These are phyloP conservation scores for Theileria orientalis DNA, from an alignment of 169 alveolate genomes.

Conservation along the genomic window DNA sequence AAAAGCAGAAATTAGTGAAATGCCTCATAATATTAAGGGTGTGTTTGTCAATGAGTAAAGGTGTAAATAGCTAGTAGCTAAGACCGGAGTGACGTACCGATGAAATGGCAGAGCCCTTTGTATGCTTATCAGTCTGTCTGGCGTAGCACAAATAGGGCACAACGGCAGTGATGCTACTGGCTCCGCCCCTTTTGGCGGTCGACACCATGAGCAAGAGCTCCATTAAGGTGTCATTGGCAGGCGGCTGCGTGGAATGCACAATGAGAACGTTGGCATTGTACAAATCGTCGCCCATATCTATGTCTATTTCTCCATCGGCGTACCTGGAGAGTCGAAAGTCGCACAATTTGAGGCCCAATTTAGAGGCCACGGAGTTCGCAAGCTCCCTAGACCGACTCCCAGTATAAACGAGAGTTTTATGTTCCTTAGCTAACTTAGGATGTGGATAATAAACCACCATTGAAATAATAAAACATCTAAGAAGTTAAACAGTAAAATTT, in stretches of 20 bases:
- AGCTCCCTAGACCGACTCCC: background rate
- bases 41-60: background rate
- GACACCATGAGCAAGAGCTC: conserved; percentile 93
- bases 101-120: conserved; percentile 88
- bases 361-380: background rate
- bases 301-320: conserved; percentile 93
- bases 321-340: conserved; percentile 57
- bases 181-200: conserved; percentile 93
- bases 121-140: conserved; percentile 87
- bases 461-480: no score
- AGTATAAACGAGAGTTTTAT: background rate
- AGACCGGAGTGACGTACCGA: no score
- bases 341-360: background rate
- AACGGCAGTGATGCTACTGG: conserved; percentile 91
- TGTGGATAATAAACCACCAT: background rate
- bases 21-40: background rate
- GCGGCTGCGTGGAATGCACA: conserved; percentile 94
- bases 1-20: conserved; percentile 11
- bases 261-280: conserved; percentile 91
- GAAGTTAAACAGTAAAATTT: no score
- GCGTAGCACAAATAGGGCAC: conserved; percentile 98
- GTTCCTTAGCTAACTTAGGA: background rate
- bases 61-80: conserved; percentile 4
- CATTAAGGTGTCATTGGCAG: conserved; percentile 93
- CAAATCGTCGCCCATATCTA: conserved; percentile 86